phyloP scores from a whole-genome alignment of 345 rosid genomes.

The Syzygium grande region DNA sequence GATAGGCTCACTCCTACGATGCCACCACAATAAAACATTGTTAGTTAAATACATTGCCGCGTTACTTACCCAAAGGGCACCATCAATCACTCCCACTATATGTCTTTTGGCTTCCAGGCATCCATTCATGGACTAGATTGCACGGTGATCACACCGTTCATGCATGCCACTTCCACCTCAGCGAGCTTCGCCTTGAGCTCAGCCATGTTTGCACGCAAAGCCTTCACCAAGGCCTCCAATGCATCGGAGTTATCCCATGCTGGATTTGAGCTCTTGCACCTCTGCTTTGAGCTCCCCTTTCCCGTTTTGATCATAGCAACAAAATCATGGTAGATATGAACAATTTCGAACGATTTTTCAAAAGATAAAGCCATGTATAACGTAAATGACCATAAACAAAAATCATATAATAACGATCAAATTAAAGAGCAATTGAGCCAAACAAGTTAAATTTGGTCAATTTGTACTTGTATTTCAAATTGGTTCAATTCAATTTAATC shows the following conservation, averaged over 20 bases:
- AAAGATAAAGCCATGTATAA: no score
- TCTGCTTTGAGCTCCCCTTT: not conserved
- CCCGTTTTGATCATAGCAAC: not conserved
- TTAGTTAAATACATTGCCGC: not conserved
- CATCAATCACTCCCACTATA: not conserved
- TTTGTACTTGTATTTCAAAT: no score
- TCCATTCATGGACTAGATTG: not conserved
- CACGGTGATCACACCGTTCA: not conserved
- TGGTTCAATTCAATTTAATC: no score
- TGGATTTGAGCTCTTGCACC: not conserved
- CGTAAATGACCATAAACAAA: no score
- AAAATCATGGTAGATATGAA: no score
- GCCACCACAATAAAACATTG: not conserved
- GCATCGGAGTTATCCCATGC: not conserved
- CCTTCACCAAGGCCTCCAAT: not conserved
- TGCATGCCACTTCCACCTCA: no score
- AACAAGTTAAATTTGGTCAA: no score
- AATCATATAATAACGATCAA: no score
- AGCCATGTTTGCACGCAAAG: not conserved
- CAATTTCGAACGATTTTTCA: no score
- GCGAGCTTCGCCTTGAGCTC: not conserved
- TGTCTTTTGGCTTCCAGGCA: not conserved
- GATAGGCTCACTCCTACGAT: not conserved
- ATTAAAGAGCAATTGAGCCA: no score
- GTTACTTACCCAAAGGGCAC: not conserved